phyloP scores from a whole-genome alignment of 2,329 filamentous ascomycete species.

The Sclerotinia spermophila region DNA sequence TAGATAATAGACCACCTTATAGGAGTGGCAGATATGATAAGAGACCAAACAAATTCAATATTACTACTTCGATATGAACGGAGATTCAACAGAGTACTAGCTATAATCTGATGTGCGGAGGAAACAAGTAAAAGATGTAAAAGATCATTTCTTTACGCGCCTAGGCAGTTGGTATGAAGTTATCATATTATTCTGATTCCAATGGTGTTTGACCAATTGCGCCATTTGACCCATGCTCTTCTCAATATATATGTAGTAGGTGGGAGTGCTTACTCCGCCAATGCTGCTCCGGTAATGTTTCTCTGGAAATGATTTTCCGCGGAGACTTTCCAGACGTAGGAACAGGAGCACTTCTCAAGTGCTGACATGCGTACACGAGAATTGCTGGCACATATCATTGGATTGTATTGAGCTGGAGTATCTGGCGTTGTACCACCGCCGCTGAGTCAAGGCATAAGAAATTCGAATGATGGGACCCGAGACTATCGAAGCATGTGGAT shows the following conservation, averaged over 20 bases:
- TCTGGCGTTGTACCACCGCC: background rate
- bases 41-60: background rate
- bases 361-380: background rate
- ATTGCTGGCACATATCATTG: background rate
- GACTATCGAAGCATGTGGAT: background rate
- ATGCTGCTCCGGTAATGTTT: conserved; percentile 3
- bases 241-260: background rate
- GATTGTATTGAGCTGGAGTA: background rate
- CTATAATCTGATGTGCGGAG: background rate
- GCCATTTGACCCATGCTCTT: conserved; percentile 3
- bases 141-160: background rate
- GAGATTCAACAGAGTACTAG: background rate
- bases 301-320: background rate
- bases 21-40: background rate
- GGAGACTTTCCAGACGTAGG: background rate
- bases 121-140: background rate
- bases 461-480: conserved; percentile 5
- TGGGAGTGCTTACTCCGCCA: conserved; percentile 11
- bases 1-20: background rate
- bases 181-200: background rate
- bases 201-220: background rate
- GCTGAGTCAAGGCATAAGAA: background rate
- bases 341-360: conserved; percentile 1
- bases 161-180: background rate
- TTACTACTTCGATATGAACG: background rate